Conservation (phyloP, 805 yeast species). For the Saccharomyces mikatae region DNA sequence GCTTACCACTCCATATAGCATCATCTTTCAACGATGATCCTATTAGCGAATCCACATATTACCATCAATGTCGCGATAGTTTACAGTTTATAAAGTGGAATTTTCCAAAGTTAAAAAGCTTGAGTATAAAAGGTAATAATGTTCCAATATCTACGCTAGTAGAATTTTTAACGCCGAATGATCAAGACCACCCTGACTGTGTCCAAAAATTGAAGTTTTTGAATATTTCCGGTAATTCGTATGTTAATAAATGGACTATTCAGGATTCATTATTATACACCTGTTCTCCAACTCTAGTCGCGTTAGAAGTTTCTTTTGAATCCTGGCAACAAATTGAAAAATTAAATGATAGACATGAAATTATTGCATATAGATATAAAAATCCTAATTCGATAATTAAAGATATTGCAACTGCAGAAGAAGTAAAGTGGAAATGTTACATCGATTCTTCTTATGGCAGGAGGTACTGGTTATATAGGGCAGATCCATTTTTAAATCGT, state of each 20-base stretch:
- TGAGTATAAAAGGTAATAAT: constrained; percentile 31
- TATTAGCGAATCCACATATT: constrained; percentile 17
- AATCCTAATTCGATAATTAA: constrained; percentile 15
- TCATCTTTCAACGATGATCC: constrained; percentile 16
- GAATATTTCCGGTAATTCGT: constrained; percentile 58
- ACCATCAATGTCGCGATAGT: constrained; percentile 27
- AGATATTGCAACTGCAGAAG: constrained; percentile 16
- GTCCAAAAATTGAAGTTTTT: constrained; percentile 42
- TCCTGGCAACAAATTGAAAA: constrained; percentile 31
- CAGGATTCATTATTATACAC: constrained; percentile 41
- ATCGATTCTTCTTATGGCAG: constrained; percentile 47
- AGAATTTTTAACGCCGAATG: constrained; percentile 28
- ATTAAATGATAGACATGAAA: constrained; percentile 21
- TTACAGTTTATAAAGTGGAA: constrained; percentile 34
- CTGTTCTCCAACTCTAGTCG: constrained; percentile 42
- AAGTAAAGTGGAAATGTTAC: constrained; percentile 29
- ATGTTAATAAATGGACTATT: constrained; percentile 52
- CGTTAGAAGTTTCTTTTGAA: constrained; percentile 60
- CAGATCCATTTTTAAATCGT: constrained; percentile 29
- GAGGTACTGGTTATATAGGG: constrained; percentile 70
- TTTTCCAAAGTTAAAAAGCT: constrained; percentile 32
- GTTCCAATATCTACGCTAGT: constrained; percentile 29
- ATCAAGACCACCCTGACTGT: constrained; percentile 8
- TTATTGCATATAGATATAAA: constrained; percentile 14
- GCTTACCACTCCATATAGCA: constrained; percentile 45